Evolutionary conservation across 495 filamentous ascomycete genomes (phyloP), one percentile per base, ranked within the genome.

Genomic region (Daldinia childiae): DNA sequence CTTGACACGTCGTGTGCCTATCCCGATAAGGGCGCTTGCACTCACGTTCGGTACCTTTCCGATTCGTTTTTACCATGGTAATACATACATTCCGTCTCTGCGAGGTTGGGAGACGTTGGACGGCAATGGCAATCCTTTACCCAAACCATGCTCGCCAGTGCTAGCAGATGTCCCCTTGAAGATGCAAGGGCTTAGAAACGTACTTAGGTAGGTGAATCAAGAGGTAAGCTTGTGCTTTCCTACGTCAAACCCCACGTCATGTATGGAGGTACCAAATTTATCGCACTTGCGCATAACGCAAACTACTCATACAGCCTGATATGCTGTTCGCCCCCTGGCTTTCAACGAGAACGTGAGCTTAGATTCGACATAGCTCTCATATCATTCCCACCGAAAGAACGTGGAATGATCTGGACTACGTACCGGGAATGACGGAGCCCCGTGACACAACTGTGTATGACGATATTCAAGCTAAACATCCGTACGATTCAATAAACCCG

Each of bases 181-280:
- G 7, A 27, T 26, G 0, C 9, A 21, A 32, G 21, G 5, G 30
- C 24, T 8, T 29, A 32, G 51, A 11, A 50, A 30, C 12, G 39
- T 21, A 38, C 19, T 1, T 14, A 36, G 34, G 12, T 36, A 36
- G 27, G 21, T 38, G 39, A 56, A 63, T 32, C 32, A 30, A 71
- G 41, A 32, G 39, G 39, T 48, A 57, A 62, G 57, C 30, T 62
- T 71, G 39, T 39, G 15, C 56, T 62, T 48, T 51, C 45, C 39
- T 54, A 54, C 6, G 50, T 54, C 14, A 17, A 62, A 39, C 55
- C 21, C 30, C 32, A 52, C 21, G 30, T 32, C 30, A 24, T n/a
- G 50, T 36, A 51, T n/a, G 55, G 50, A 56, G 21, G 15, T 14
- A 55, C 19, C 19, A 19, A 24, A 34, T 21, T 27, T n/a, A 12